A percentile compares a stretch with the other conserved stretches of the same genome.
phyloP scores from a whole-genome alignment of 78 protist genomes.

The Chrysochromulina parva region DNA sequence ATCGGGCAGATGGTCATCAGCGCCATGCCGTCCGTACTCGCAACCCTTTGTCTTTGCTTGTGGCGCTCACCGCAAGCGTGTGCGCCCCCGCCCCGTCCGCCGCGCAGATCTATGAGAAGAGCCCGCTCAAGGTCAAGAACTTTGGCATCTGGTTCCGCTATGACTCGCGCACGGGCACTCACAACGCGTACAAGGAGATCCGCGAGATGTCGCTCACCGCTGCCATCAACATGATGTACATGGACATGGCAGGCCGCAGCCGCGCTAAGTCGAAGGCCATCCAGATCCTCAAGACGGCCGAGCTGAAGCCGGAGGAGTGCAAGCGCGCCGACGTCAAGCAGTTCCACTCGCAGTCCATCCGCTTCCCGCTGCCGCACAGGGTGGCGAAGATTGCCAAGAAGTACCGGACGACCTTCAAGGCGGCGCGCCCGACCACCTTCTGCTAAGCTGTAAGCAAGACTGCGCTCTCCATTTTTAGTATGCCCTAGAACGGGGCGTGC shows the following conservation, averaged over 20 bases:
- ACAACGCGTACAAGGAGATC: constrained; percentile 84
- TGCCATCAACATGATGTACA: not conserved
- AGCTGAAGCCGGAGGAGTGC: constrained; percentile 61
- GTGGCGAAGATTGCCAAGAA: not conserved
- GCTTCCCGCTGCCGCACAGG: constrained; percentile 65
- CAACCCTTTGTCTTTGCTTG: not conserved
- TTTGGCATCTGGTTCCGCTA: constrained; percentile 96
- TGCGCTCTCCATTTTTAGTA: too few relatives aligned
- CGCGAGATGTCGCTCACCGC: not conserved
- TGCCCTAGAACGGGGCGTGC: too few relatives aligned
- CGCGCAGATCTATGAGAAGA: constrained; percentile 81
- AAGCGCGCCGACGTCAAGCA: constrained; percentile 71
- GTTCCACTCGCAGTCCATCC: constrained; percentile 62
- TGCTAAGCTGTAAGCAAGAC: not conserved
- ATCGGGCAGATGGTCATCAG: too few relatives aligned
- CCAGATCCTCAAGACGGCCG: constrained; percentile 89
- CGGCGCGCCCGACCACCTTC: not conserved
- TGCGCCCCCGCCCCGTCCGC: too few relatives aligned
- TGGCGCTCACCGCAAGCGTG: too few relatives aligned
- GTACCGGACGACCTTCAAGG: constrained; percentile 25
- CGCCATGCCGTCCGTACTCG: too few relatives aligned
- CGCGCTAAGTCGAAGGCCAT: constrained; percentile 82
- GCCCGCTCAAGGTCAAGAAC: constrained; percentile 83
- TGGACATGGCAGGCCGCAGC: constrained; percentile 97
- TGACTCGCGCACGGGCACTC: constrained; percentile 93